Base-by-base conservation (phyloP, 352 stramenopile species). In the Peronospora tabacina region DNA sequence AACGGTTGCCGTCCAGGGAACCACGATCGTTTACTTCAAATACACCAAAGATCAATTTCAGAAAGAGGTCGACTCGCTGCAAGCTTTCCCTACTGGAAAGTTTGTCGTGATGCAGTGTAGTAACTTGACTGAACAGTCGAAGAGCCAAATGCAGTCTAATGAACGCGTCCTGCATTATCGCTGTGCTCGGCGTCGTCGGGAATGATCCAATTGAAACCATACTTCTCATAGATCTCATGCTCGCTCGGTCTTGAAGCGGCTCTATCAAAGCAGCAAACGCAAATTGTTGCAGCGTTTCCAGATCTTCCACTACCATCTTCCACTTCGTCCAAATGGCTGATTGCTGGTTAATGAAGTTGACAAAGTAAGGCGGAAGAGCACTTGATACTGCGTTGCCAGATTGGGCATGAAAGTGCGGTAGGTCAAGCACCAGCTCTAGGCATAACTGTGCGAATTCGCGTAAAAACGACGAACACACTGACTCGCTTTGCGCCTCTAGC, bases 331-430 rank as follows among this genome's bases (percentile, higher is more conserved):
- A 91, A 36, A 91, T 66, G 3, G 49, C 19, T 1, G 64, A 59
- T 55, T 90, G 81, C 44, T 90, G 81, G 36, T 90, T 91, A 36
- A 91, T 81, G 41, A 91, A 91, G 40, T 91, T 91, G 17, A 91
- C 72, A 42, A 91, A 89, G 49, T 91, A 91, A 20, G 81, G 81
- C 10, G 81, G 81, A 34, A 91, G 52, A 10, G 82, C 77, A 44
- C 58, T 72, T 7, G 80, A 86, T 0, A 66, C 62, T 17, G 75
- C 60, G 37, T 73, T 68, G 9, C 61, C 56, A 28, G 70, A 68
- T 9, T 64, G 39, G 8, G 73, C 47, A 40, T 81, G 66, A 41
- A 89, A 91, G 33, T 89, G 81, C 7, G 81, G 78, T 22, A 86
- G 56, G 32, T 91, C 81, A 3, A 91, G 50, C 34, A 91, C 75